Percentiles rank a stretch among this genome's conserved stretches.
Conservation (phyloP, 345 rosid genomes). For the Salix udensis region DNA sequence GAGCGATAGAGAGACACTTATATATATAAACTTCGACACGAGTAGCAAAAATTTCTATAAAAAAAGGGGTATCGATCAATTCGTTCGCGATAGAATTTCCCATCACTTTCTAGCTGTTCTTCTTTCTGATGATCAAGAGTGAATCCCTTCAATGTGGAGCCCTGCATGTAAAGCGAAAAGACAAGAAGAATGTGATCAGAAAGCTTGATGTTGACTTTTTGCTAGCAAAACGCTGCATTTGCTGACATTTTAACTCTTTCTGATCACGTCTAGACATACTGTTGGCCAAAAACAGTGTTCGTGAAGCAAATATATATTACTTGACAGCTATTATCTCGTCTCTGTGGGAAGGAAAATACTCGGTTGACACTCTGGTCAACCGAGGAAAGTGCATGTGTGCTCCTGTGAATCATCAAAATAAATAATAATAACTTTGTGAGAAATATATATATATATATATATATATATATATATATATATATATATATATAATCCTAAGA, state of each 20-base stretch:
- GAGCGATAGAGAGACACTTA: background rate
- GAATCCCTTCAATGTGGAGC: slow-evolving; percentile 1
- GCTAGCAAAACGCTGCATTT: background rate
- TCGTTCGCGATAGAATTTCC: background rate
- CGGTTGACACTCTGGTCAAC: no score
- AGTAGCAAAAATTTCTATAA: background rate
- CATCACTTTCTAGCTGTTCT: background rate
- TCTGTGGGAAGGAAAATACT: no score
- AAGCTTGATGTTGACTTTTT: background rate
- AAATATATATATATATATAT: no score
- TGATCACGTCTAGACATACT: background rate
- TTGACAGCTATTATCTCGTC: no score
- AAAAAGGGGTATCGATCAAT: background rate
- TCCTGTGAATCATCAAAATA: no score
- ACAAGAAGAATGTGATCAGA: background rate
- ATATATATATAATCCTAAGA: no score
- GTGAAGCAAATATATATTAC: no score
- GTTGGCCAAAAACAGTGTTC: background rate
- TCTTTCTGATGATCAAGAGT: background rate
- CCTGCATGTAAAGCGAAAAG: background rate
- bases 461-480: no score
- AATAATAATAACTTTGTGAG: no score
- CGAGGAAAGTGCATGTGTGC: no score
- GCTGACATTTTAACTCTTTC: background rate
- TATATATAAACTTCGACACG: background rate